Conservation (phyloP, 1,284 basidiomycete genomes). For the Trichosporon inkin region DNA sequence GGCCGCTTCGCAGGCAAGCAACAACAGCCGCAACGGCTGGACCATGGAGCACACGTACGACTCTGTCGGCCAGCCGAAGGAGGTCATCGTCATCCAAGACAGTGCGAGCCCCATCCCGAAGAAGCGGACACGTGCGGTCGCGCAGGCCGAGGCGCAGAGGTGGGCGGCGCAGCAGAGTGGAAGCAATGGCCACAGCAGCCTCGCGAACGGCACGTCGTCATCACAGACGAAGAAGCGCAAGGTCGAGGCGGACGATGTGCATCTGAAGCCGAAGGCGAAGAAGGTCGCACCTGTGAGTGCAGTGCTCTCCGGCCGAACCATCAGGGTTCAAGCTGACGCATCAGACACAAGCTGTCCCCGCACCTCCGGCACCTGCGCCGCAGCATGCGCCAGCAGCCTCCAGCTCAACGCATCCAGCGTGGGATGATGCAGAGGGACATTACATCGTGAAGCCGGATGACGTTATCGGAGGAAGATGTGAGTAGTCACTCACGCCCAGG, state of each 20-base stretch:
- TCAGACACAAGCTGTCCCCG: conserved; percentile 15
- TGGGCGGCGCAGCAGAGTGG: conserved; percentile 16
- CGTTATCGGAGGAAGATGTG: conserved; percentile 75
- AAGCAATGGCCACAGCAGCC: conserved; percentile 13
- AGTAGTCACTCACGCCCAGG: conserved; percentile 35
- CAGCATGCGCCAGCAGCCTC: conserved; percentile 5
- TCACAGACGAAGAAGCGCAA: conserved; percentile 37
- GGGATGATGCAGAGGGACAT: conserved; percentile 92
- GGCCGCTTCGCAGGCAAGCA: conserved; percentile 19
- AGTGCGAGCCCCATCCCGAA: conserved; percentile 32
- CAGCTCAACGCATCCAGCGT: conserved; percentile 53
- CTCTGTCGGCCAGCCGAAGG: conserved; percentile 43
- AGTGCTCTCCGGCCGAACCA: conserved; percentile 14
- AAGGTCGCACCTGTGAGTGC: conserved; percentile 26
- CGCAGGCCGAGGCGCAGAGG: conserved; percentile 27
- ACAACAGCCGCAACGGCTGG: conserved; percentile 42
- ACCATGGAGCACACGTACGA: conserved; percentile 46
- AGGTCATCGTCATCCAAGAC: conserved; percentile 48
- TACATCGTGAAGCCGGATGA: conserved; percentile 88
- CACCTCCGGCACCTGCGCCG: conserved; percentile 14
- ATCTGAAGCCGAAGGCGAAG: conserved; percentile 39
- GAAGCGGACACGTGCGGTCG: conserved; percentile 44
- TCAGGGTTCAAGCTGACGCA: conserved; percentile 17
- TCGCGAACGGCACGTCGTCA: neutral
- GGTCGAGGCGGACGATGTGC: conserved; percentile 32